Evolutionary conservation across 352 stramenopile species (phyloP), one percentile per base, ranked within the genome.

Genomic region (Phytopythium oedochilum): DNA sequence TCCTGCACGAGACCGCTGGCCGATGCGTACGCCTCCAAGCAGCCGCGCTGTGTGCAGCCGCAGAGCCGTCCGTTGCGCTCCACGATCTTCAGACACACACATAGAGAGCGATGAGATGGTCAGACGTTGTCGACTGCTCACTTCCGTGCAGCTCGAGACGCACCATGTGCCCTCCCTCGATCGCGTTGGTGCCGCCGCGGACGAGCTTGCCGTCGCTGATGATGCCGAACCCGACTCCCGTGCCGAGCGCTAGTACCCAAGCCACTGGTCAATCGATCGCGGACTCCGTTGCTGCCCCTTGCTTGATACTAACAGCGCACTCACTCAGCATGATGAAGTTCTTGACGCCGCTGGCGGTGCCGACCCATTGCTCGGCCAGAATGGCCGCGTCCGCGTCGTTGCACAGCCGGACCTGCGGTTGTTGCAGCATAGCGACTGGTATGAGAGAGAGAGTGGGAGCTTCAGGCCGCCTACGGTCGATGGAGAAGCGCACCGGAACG

Each of bases 281-380:
- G n/a, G n/a, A n/a, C n/a, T n/a, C n/a, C n/a, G n/a, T n/a, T n/a
- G n/a, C n/a, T n/a, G n/a, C n/a, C n/a, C n/a, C n/a, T n/a, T n/a
- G n/a, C n/a, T 40, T 20, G 32, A 5, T 40, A 38, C 3, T n/a
- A 7, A 4, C 9, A 34, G 63, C 71, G 51, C 78, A 94, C 84
- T 92, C 78, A 94, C 84, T 92, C 15, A 94, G 60, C 84, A 94
- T 94, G 66, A 92, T 75, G 43, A 92, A 89, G 55, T 86, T 74
- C 47, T 80, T 70, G 38, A 92, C 60, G 29, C 64, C 61, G 12
- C 61, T 59, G 11, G 84, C 84, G 8, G 66, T 77, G 50, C 84
- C 84, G 26, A 92, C 75, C 84, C 82, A 94, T 48, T 89, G 71
- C 60, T 94, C 84, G 10, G 84, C 84, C 48, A 90, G 53, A 46